A percentile compares a stretch with the other conserved stretches of the same genome.
phyloP scores from a whole-genome alignment of 192 early-diverging fungal species.

The Entomortierella chlamydospora region DNA sequence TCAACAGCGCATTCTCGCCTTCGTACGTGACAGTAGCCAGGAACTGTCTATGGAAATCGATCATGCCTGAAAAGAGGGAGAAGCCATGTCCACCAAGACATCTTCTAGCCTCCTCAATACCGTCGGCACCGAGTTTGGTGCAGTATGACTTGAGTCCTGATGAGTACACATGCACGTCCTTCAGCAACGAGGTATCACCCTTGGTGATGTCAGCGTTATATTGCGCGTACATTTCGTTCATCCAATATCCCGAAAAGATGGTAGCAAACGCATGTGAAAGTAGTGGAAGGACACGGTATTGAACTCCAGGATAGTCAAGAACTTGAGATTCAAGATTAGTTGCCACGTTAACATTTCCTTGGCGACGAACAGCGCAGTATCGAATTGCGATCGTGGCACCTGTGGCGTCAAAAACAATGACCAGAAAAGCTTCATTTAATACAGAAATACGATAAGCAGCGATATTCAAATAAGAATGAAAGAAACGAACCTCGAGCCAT shows the following conservation, averaged over 20 bases:
- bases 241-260: slow-evolving; percentile 69
- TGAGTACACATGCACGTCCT: slow-evolving; percentile 75
- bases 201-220: slow-evolving; percentile 61
- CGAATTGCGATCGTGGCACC: slow-evolving; percentile 78
- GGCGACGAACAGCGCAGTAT: slow-evolving; percentile 77
- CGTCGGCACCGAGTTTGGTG: slow-evolving; percentile 60
- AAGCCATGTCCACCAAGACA: slow-evolving; percentile 69
- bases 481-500: slow-evolving; percentile 64
- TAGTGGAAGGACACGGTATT: slow-evolving; percentile 46
- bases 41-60: slow-evolving; percentile 70
- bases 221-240: slow-evolving; percentile 63
- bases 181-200: slow-evolving; percentile 66
- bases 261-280: slow-evolving; percentile 56
- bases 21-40: slow-evolving; percentile 69
- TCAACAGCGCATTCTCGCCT: slow-evolving; percentile 75
- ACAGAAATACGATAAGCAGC: too few species aligned
- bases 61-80: slow-evolving; percentile 74
- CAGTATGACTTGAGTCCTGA: slow-evolving; percentile 86
- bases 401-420: slow-evolving; percentile 63
- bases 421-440: too few species aligned
- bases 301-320: slow-evolving; percentile 51
- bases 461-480: too few species aligned
- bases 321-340: slow-evolving; percentile 50
- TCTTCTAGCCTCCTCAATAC: slow-evolving; percentile 43
- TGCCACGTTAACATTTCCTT: slow-evolving; percentile 53